Conservation (phyloP, 2,329 filamentous ascomycete genomes). For the Cladophialophora chaetospira region DNA sequence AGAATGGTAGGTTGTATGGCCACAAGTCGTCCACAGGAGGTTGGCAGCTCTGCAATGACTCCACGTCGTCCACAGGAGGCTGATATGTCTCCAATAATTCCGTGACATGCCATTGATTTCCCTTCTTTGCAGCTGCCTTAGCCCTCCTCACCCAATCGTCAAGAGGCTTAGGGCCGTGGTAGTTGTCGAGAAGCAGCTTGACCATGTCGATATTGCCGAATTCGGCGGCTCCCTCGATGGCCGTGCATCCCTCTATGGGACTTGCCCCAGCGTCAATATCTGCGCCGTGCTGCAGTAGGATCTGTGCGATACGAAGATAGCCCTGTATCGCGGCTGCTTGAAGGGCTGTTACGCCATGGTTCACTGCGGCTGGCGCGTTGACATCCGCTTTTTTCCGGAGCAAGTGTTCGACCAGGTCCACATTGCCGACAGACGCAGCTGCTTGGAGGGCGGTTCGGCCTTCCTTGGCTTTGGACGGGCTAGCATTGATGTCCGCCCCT, state of each 20-base stretch:
- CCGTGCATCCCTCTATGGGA: slow-evolving; percentile 31
- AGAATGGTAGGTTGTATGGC: no score
- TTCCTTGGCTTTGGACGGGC: neutral
- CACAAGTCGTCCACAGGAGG: no score
- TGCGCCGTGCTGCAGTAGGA: neutral
- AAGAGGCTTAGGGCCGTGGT: no score
- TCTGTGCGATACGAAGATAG: neutral
- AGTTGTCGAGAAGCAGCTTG: slow-evolving; percentile 36
- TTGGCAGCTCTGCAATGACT: no score
- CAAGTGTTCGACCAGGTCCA: neutral
- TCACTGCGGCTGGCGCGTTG: neutral
- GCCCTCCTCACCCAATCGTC: no score
- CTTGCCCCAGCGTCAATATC: slow-evolving; percentile 11
- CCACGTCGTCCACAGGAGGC: no score
- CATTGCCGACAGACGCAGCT: neutral
- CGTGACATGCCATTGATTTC: no score
- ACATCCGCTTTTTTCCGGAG: neutral
- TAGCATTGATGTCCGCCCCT: neutral
- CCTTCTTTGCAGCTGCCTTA: no score
- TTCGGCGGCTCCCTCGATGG: slow-evolving; percentile 37
- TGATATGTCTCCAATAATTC: no score
- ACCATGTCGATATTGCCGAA: slow-evolving; percentile 37
- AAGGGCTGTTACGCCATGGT: slow-evolving; percentile 1
- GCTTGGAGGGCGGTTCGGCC: neutral
- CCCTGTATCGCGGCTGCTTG: neutral